phyloP scores from a whole-genome alignment of 169 alveolate species.

The Plasmodium gaboni region DNA sequence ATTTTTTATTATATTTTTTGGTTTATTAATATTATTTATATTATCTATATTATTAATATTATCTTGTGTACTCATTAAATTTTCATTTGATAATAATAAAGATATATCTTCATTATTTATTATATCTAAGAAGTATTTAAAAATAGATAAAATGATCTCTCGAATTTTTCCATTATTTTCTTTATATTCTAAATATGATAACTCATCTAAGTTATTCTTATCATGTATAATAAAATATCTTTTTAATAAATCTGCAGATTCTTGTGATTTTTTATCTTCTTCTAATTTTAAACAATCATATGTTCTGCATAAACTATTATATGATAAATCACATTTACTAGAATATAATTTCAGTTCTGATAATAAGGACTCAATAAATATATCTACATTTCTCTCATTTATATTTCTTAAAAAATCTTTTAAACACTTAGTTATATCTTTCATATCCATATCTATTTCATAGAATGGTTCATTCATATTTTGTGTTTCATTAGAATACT shows the following conservation, averaged over 20 bases:
- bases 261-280: neutral
- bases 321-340: slow-evolving; percentile 52
- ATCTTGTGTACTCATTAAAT: neutral
- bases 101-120: slow-evolving; percentile 51
- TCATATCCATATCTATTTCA: slow-evolving; percentile 28
- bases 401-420: slow-evolving; percentile 51
- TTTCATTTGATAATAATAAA: neutral
- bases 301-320: slow-evolving; percentile 1
- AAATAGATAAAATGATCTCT: slow-evolving; percentile 67
- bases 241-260: neutral
- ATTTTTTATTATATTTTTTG: neutral
- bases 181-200: slow-evolving; percentile 27
- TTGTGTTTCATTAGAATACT: neutral
- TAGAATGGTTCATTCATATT: neutral
- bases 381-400: slow-evolving; percentile 51
- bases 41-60: slow-evolving; percentile 6
- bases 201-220: slow-evolving; percentile 28
- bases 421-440: slow-evolving; percentile 38
- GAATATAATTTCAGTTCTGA: slow-evolving; percentile 24
- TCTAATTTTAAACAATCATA: slow-evolving; percentile 3
- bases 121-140: slow-evolving; percentile 45
- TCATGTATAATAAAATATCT: slow-evolving; percentile 18
- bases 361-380: slow-evolving; percentile 35
- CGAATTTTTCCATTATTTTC: slow-evolving; percentile 39
- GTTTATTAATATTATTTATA: slow-evolving; percentile 4